These are phyloP conservation scores for Gloeostereum incarnatum DNA, from an alignment of 768 basidiomycete genomes.

Conservation along the genomic window DNA sequence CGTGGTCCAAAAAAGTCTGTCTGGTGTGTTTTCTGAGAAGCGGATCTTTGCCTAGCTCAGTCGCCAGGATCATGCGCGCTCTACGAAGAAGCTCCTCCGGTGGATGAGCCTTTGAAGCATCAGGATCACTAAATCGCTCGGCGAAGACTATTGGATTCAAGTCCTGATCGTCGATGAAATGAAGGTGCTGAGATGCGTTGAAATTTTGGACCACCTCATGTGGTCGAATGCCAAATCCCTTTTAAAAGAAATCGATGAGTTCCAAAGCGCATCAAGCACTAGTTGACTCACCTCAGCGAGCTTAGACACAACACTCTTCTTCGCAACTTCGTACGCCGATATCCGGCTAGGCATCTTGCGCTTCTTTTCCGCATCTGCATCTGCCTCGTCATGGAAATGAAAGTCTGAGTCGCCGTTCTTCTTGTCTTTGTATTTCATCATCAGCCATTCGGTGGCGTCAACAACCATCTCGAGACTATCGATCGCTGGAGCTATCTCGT, in stretches of 20 bases:
- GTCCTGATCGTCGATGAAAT: conserved; percentile 77
- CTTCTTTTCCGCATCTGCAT: conserved; percentile 39
- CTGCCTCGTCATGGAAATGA: conserved; percentile 61
- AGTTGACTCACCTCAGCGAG: conserved; percentile 62
- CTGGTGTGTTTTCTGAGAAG: conserved; percentile 74
- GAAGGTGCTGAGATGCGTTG: conserved; percentile 43
- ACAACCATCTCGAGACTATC: conserved; percentile 84
- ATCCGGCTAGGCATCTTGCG: conserved; percentile 78
- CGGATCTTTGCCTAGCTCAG: conserved; percentile 91
- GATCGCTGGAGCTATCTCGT: conserved; percentile 53
- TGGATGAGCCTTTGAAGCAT: conserved; percentile 43
- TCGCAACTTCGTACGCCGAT: conserved; percentile 77
- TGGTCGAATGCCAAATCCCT: conserved; percentile 82
- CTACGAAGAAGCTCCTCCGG: conserved; percentile 63
- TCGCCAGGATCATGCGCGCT: conserved; percentile 77
- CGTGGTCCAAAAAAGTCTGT: conserved; percentile 63
- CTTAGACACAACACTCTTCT: conserved; percentile 67
- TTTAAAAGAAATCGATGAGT: conserved; percentile 4
- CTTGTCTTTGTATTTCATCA: conserved; percentile 73
- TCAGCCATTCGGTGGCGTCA: conserved; percentile 87
- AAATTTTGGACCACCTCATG: conserved; percentile 85
- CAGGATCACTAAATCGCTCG: conserved; percentile 75
- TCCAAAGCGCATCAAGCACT: conserved; percentile 1
- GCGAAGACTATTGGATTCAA: conserved; percentile 73
- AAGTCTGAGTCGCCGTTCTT: conserved; percentile 55